A percentile compares a stretch with the other conserved stretches of the same genome.
These are phyloP conservation scores for Fusarium nematophilum DNA, from an alignment of 2,329 filamentous ascomycete genomes.

Conservation along the genomic window DNA sequence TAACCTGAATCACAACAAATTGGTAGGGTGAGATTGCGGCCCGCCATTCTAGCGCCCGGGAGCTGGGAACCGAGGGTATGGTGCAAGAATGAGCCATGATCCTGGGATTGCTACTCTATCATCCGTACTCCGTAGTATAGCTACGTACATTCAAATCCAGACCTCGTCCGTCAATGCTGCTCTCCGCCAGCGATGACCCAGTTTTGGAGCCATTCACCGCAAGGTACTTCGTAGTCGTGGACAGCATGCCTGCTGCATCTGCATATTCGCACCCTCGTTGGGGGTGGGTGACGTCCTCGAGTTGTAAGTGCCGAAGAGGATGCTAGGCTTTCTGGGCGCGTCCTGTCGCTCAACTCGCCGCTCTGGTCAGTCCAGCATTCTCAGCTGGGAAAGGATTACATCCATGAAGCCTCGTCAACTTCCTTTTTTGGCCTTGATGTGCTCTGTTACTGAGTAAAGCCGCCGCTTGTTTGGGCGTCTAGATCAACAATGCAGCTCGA, in stretches of 20 bases:
- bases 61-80: conserved; percentile 11
- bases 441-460: conserved; percentile 1
- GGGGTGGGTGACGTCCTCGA: conserved; percentile 26
- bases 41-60: conserved; percentile 22
- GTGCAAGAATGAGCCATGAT: conserved; percentile 16
- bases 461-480: conserved; percentile 14
- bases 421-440: conserved; percentile 22
- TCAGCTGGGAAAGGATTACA: conserved; percentile 24
- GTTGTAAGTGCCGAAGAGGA: conserved; percentile 25
- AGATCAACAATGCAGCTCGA: conserved; percentile 9
- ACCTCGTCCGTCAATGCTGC: neutral
- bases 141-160: too few relatives aligned
- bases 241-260: neutral
- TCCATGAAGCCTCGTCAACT: conserved; percentile 5
- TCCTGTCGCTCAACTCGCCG: conserved; percentile 9
- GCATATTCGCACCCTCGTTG: conserved; percentile 8
- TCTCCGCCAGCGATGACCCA: neutral
- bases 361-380: conserved; percentile 25
- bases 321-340: conserved; percentile 15
- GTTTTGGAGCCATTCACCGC: neutral
- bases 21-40: conserved; percentile 14
- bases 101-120: conserved; percentile 1
- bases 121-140: too few relatives aligned
- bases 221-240: conserved; percentile 1
- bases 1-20: conserved; percentile 8